Evolutionary conservation across 371 early-diverging fungal species (phyloP).

Genomic region (Actinomortierella wolfii): DNA sequence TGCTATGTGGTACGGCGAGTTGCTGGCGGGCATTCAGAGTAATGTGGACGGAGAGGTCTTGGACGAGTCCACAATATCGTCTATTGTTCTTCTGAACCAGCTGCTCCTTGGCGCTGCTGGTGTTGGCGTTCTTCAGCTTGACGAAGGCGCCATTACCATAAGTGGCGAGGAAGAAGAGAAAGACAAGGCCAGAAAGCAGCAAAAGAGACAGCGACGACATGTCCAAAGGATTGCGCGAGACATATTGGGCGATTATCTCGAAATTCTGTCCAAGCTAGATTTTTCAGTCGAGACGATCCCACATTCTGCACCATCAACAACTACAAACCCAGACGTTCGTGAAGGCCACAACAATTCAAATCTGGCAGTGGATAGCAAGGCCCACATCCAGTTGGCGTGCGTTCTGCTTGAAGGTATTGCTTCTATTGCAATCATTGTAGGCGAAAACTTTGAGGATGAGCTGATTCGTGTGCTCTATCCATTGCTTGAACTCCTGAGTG

Average conservation of each 20-base stretch:
- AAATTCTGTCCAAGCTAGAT: conserved; percentile 2
- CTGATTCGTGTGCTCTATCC: conserved; percentile 27
- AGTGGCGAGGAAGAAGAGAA: not conserved
- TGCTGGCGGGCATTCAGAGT: conserved; percentile 17
- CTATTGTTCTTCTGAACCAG: conserved; percentile 29
- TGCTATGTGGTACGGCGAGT: conserved; percentile 22
- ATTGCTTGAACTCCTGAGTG: conserved; percentile 35
- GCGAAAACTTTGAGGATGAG: conserved; percentile 33
- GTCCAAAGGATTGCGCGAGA: conserved; percentile 20
- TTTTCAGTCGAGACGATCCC: too few species aligned
- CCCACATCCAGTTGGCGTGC: conserved; percentile 23
- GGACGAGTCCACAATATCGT: conserved; percentile 13
- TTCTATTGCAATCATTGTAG: conserved; percentile 26
- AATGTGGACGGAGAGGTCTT: conserved; percentile 16
- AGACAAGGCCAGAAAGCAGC: not conserved
- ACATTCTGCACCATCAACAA: too few species aligned
- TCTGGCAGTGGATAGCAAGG: too few species aligned
- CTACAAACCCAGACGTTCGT: too few species aligned
- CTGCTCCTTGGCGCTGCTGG: conserved; percentile 23
- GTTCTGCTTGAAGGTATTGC: conserved; percentile 36
- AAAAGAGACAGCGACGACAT: conserved; percentile 16
- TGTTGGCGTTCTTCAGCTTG: conserved; percentile 11
- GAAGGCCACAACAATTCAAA: too few species aligned
- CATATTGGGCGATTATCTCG: conserved; percentile 34
- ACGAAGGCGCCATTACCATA: not conserved